These are phyloP conservation scores for Saturnispora halmiae DNA, from an alignment of 805 yeast genomes.

Conservation along the genomic window DNA sequence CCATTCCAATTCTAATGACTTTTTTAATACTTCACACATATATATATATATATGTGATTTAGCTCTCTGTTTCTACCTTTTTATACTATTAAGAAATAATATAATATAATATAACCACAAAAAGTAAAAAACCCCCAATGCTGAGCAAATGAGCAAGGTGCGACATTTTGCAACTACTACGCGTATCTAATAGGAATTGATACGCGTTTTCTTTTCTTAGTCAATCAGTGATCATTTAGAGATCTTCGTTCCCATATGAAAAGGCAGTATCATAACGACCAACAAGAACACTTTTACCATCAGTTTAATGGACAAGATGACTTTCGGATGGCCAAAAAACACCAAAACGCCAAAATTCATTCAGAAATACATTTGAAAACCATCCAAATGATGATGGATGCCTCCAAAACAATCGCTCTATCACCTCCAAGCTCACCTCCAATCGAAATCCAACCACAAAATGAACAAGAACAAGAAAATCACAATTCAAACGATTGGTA, in stretches of 20 bases:
- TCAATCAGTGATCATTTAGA: no score
- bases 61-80: no score
- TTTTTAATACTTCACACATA: no score
- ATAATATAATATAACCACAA: neutral
- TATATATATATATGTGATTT: no score
- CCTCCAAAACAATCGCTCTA: constrained; percentile 12
- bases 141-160: neutral
- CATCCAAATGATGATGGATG: constrained; percentile 24
- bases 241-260: no score
- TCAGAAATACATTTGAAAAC: constrained; percentile 16
- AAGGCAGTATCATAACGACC: no score
- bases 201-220: neutral
- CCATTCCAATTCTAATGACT: neutral
- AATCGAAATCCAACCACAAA: no score
- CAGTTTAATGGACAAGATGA: no score
- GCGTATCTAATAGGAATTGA: neutral
- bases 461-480: no score
- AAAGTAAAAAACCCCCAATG: neutral
- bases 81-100: neutral
- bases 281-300: no score
- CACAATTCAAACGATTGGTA: neutral
- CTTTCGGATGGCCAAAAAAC: neutral
- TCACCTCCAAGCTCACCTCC: neutral
- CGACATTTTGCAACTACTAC: no score
- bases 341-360: constrained; percentile 6